A percentile compares a stretch with the other conserved stretches of the same genome.
These are phyloP conservation scores for Lentinus brumalis DNA, from an alignment of 768 basidiomycete genomes.

Conservation along the genomic window DNA sequence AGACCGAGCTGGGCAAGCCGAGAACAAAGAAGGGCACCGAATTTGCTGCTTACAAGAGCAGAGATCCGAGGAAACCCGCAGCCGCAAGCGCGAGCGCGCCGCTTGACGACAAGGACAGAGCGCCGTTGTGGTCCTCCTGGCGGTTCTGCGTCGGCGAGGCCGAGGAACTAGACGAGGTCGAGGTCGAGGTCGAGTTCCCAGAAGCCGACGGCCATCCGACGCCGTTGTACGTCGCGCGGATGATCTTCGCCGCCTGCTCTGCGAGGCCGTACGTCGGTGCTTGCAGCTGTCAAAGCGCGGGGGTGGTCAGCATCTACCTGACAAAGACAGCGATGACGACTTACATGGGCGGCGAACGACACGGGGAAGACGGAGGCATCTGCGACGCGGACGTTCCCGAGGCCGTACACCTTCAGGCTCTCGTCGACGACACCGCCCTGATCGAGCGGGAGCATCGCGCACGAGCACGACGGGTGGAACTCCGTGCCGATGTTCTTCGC, in stretches of 20 bases:
- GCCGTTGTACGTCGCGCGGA: constrained; percentile 41
- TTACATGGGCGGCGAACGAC: constrained; percentile 47
- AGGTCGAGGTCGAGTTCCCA: no score
- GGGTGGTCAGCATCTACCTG: neutral
- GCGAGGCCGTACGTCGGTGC: constrained; percentile 45
- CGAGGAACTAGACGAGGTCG: no score
- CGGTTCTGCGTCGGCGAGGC: no score
- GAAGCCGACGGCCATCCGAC: constrained; percentile 8
- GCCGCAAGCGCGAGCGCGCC: no score
- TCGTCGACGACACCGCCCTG: constrained; percentile 59
- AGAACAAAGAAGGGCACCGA: no score
- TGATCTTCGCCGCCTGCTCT: constrained; percentile 48
- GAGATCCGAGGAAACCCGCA: no score
- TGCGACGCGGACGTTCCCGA: constrained; percentile 56
- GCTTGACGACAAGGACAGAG: no score
- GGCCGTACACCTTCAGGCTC: constrained; percentile 56
- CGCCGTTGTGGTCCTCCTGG: no score
- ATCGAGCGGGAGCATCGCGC: constrained; percentile 55
- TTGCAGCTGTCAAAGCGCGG: constrained; percentile 11
- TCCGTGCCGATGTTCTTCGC: constrained; percentile 47
- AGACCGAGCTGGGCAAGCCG: no score
- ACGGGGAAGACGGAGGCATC: constrained; percentile 62
- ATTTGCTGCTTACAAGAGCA: no score
- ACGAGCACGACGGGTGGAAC: constrained; percentile 61
- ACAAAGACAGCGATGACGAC: neutral